Base-by-base conservation (phyloP, 108 stramenopile genomes). In the Schizochytrium sp. region DNA sequence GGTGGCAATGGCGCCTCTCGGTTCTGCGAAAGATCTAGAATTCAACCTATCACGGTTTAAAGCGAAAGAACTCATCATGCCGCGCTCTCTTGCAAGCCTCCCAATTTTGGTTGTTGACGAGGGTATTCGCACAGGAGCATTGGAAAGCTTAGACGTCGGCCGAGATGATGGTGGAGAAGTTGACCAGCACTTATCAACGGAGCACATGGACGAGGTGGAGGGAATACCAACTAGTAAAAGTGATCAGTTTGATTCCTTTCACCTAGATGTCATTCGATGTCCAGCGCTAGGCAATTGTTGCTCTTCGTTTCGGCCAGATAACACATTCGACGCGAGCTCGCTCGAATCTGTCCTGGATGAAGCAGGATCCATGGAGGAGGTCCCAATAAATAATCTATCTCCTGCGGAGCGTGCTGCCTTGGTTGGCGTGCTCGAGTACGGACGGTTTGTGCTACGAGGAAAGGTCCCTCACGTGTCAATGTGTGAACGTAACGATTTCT, bases 271-370 rank as follows among this genome's bases (percentile, higher is more conserved):
- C 10, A 83, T 83, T 28, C 47, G 47, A 10, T 83, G 76, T 53
- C 76, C 76, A 55, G 45, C 76, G n/a, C 76, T 83, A 10, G 76
- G 76, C 47, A 83, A 83, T 1, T 83, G 76, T 53, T 55, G 47
- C 28, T 47, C 55, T 5, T 55, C 76, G 1, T 83, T 83, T 28
- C 47, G 50, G 15, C 50, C 47, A 17, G 76, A 83, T n/a, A 38
- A 83, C 7, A 55, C 12, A 47, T 83, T 83, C 55, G 28, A 83
- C 47, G 76, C 49, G 10, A 40, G 15, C 8, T n/a, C 49, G 10
- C 76, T 55, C 2, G 76, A 83, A 47, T 19, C 50, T 2, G 0
- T 69, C 12, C 28, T 69, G 0, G 2, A 69, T 38, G 19, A 69
- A 3, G 44, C 64, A 7, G 64, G 19, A 44, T 38, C 64, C 42